These are phyloP conservation scores for Globomyces pollinis-pini DNA, from an alignment of 192 early-diverging fungal genomes.

Conservation along the genomic window DNA sequence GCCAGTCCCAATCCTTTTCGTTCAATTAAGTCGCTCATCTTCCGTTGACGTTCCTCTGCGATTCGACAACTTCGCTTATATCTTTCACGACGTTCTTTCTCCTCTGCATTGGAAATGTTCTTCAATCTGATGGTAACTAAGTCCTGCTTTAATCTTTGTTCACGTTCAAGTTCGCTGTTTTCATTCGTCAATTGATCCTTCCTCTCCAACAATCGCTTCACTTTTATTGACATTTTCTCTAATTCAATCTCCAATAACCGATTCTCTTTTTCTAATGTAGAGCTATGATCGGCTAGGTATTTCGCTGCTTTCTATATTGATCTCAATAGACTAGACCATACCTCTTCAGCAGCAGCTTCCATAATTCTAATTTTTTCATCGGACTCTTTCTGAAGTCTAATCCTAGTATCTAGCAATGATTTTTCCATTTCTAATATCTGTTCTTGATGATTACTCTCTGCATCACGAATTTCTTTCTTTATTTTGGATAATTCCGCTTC, in stretches of 20 bases:
- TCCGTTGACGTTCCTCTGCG: background rate
- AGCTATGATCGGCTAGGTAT: slow-evolving; percentile 36
- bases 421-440: slow-evolving; percentile 30
- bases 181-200: slow-evolving; percentile 28
- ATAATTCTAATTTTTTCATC: slow-evolving; percentile 38
- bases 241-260: slow-evolving; percentile 28
- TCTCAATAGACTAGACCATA: background rate
- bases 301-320: slow-evolving; percentile 33
- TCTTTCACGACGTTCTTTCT: background rate
- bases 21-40: background rate
- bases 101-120: slow-evolving; percentile 20
- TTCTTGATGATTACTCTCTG: slow-evolving; percentile 29
- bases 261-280: slow-evolving; percentile 37
- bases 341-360: slow-evolving; percentile 47
- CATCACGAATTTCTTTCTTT: slow-evolving; percentile 28
- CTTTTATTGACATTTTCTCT: slow-evolving; percentile 15
- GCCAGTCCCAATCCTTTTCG: background rate
- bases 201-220: slow-evolving; percentile 24
- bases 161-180: slow-evolving; percentile 33
- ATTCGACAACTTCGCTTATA: background rate
- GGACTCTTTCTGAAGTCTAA: slow-evolving; percentile 46
- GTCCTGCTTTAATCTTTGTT: slow-evolving; percentile 28
- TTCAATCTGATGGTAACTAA: slow-evolving; percentile 27
- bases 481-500: slow-evolving; percentile 33
- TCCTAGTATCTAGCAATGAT: slow-evolving; percentile 35